phyloP scores from a whole-genome alignment of 768 basidiomycete genomes.

The Tricholoma saponaceum region DNA sequence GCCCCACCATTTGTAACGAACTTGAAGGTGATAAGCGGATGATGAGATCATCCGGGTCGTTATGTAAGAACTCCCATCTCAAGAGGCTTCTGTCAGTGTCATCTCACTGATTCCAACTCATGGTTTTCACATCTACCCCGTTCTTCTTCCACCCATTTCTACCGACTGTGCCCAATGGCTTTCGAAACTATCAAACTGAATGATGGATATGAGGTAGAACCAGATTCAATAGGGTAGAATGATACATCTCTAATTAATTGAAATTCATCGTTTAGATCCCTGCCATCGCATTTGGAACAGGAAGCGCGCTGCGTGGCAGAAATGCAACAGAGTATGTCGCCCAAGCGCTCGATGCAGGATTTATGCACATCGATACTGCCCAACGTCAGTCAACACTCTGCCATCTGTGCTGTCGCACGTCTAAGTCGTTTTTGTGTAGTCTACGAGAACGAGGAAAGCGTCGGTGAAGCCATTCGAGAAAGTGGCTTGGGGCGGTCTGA shows the following conservation, averaged over 20 bases:
- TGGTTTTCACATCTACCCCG: too few species aligned
- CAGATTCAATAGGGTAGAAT: background rate
- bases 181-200: constrained; percentile 34
- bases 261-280: constrained; percentile 48
- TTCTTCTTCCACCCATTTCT: background rate
- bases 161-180: constrained; percentile 18
- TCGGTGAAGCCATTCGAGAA: constrained; percentile 40
- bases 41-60: too few species aligned
- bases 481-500: constrained; percentile 41
- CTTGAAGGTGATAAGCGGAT: too few species aligned
- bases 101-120: too few species aligned
- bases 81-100: too few species aligned
- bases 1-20: background rate
- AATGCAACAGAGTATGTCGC: constrained; percentile 53
- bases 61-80: too few species aligned
- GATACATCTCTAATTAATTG: background rate
- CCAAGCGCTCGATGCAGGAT: constrained; percentile 56
- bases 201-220: constrained; percentile 35
- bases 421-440: constrained; percentile 19
- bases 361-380: constrained; percentile 63
- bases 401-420: background rate
- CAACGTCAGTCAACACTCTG: constrained; percentile 31
- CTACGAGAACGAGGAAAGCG: constrained; percentile 33
- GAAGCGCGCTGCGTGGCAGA: constrained; percentile 38
- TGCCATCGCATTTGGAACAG: constrained; percentile 59